Conservation (phyloP, 2,329 filamentous ascomycete genomes). For the Domatiomyces catenatus region DNA sequence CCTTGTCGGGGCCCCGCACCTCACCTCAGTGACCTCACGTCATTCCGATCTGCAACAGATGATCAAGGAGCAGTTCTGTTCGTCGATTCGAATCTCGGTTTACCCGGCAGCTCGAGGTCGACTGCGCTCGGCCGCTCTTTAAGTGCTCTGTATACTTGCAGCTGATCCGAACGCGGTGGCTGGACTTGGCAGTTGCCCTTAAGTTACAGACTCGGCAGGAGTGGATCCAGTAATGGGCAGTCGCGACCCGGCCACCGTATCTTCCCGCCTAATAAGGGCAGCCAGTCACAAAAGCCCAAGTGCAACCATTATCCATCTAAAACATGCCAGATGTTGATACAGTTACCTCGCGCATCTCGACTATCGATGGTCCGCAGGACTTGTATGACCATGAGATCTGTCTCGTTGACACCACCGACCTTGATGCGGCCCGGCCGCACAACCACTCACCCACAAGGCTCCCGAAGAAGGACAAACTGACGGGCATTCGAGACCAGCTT, state of each 20-base stretch:
- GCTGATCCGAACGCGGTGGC: background rate
- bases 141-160: background rate
- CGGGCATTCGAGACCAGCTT: slow-evolving; percentile 26
- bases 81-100: background rate
- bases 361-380: slow-evolving; percentile 12
- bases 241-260: background rate
- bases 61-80: background rate
- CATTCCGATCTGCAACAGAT: background rate
- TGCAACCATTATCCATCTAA: background rate
- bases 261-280: background rate
- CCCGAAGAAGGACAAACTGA: slow-evolving; percentile 20
- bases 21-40: background rate
- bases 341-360: slow-evolving; percentile 7
- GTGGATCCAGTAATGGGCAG: background rate
- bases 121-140: background rate
- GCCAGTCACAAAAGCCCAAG: background rate
- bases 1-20: background rate
- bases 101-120: background rate
- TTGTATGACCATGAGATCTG: slow-evolving; percentile 17
- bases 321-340: slow-evolving; percentile 13
- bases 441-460: slow-evolving; percentile 14
- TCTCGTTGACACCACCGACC: slow-evolving; percentile 26
- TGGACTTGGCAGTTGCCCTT: background rate
- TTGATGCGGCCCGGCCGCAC: slow-evolving; percentile 15
- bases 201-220: background rate